A percentile compares a stretch with the other conserved stretches of the same genome.
Evolutionary conservation across 1,284 basidiomycete genomes (phyloP).

Genomic region (Sanghuangporus sanghuang): DNA sequence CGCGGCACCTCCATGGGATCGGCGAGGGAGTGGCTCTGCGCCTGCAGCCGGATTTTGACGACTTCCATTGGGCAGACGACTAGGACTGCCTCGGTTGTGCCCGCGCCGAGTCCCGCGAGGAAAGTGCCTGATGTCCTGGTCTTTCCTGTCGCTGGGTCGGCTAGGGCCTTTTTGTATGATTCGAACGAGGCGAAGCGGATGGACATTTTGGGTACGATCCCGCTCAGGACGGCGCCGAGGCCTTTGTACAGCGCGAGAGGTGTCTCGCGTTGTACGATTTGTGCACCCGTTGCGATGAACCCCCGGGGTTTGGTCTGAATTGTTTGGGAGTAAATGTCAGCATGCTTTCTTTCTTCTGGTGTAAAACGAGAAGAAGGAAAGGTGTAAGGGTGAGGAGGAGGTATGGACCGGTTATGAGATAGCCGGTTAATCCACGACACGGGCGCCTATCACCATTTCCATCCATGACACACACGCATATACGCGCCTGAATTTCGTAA

Average conservation of each 20-base stretch:
- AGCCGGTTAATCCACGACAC: neutral
- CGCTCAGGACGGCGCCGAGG: slow-evolving; percentile 93
- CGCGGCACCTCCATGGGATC: slow-evolving; percentile 92
- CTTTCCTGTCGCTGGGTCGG: slow-evolving; percentile 70
- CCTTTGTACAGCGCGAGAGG: slow-evolving; percentile 98
- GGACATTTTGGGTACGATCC: slow-evolving; percentile 99
- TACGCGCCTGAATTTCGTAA: neutral
- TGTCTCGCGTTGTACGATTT: slow-evolving; percentile 90
- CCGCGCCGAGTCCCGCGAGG: slow-evolving; percentile 87
- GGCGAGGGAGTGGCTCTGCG: slow-evolving; percentile 95
- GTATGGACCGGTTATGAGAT: neutral
- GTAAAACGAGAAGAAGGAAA: neutral
- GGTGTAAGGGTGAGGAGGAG: neutral
- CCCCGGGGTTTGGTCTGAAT: slow-evolving; percentile 85
- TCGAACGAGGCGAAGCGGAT: slow-evolving; percentile 99
- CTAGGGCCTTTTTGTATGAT: slow-evolving; percentile 83
- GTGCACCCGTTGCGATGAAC: slow-evolving; percentile 87
- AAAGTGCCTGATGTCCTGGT: slow-evolving; percentile 65
- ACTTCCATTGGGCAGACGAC: slow-evolving; percentile 99
- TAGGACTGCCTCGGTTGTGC: slow-evolving; percentile 88
- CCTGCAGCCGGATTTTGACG: slow-evolving; percentile 97
- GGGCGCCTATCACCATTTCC: too few relatives aligned
- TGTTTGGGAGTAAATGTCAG: neutral
- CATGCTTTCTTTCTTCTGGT: too few relatives aligned
- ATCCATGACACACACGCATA: neutral